Conservation (phyloP, 176 grass and related monocot genomes). For the Carex myosuroides region DNA sequence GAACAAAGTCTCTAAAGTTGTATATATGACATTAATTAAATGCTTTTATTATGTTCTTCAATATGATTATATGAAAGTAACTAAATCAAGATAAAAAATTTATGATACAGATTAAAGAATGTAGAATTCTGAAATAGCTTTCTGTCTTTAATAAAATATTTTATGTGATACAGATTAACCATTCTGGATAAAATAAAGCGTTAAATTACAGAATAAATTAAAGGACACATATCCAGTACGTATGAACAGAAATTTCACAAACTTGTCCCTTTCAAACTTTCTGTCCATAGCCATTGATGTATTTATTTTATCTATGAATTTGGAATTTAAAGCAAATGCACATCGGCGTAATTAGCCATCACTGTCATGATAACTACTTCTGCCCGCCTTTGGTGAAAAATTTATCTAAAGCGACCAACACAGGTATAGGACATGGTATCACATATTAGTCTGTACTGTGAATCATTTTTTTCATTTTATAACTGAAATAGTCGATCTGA, state of each 20-base stretch:
- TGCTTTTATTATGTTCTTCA: too few species aligned
- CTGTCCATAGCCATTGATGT: not conserved
- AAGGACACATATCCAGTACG: not conserved
- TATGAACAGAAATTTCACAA: not conserved
- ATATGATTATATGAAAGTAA: too few species aligned
- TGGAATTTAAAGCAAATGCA: not conserved
- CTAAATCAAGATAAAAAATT: too few species aligned
- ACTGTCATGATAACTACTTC: not conserved
- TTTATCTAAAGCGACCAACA: not conserved
- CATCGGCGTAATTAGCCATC: not conserved
- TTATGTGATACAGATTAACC: not conserved
- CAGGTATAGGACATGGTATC: too few species aligned
- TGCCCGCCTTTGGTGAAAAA: not conserved
- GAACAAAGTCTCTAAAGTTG: too few species aligned
- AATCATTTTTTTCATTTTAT: too few species aligned
- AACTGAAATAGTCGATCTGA: too few species aligned
- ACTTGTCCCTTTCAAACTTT: not conserved
- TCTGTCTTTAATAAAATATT: not conserved
- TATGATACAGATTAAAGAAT: not conserved
- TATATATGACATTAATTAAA: too few species aligned
- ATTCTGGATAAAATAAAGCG: too few species aligned
- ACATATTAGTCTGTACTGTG: too few species aligned
- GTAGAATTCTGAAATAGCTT: not conserved
- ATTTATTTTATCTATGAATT: not conserved
- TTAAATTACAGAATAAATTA: too few species aligned